Evolutionary conservation across 2,329 filamentous ascomycete species (phyloP).

Genomic region (Colletotrichum musicola): DNA sequence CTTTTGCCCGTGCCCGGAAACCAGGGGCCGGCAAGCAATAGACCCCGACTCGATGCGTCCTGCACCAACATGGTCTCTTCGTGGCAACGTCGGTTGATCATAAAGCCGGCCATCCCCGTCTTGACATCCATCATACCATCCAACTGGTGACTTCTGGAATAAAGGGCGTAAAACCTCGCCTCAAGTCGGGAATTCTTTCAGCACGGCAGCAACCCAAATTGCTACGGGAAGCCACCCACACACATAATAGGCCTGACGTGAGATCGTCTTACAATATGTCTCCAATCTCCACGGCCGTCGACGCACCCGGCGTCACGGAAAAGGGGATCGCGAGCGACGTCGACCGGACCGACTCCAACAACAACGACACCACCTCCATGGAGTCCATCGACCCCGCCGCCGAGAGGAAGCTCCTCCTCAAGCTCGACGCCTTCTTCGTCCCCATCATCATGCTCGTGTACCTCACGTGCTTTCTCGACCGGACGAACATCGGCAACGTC

Average conservation of each 20-base stretch:
- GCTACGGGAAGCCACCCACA: too few relatives aligned
- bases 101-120: conserved; percentile 28
- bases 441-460: conserved; percentile 68
- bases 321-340: conserved; percentile 28
- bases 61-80: background rate
- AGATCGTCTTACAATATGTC: conserved; percentile 9
- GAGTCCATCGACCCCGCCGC: conserved; percentile 45
- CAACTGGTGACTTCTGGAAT: background rate
- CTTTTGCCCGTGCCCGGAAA: conserved; percentile 12
- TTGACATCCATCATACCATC: background rate
- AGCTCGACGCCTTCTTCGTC: conserved; percentile 49
- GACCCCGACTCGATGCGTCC: background rate
- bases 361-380: conserved; percentile 25
- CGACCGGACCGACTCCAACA: conserved; percentile 32
- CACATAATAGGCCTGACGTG: background rate
- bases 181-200: background rate
- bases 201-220: background rate
- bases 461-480: conserved; percentile 66
- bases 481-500: conserved; percentile 66
- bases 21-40: conserved; percentile 16
- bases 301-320: conserved; percentile 19
- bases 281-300: conserved; percentile 9
- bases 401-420: conserved; percentile 47
- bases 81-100: conserved; percentile 5
- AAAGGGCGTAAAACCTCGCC: background rate